Evolutionary conservation across 805 yeast genomes (phyloP), one percentile per base, ranked within the genome.

Genomic region (Candida sanyiensis): DNA sequence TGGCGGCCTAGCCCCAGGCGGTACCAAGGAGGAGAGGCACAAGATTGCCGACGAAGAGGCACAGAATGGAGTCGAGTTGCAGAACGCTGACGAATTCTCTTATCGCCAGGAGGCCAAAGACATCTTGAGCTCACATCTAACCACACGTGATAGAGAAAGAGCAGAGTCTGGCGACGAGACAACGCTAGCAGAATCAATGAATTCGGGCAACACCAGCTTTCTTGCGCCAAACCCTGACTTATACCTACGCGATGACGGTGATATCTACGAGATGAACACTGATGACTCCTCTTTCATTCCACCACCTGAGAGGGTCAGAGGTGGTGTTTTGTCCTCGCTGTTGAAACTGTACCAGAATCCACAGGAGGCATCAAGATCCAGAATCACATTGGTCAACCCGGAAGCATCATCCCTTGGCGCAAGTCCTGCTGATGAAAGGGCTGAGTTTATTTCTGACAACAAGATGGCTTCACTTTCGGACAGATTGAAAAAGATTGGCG

Each of bases 311-410:
- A 73, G 72, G 38, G 89, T 86, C 10, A 82, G 82, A 49, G 88
- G 88, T 19, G 96, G 97, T 59, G 90, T 88, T 13, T 68, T 88
- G 21, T 84, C 95, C 0, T 77, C 90, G 2, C 67, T 88, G 45
- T 66, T 88, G 46, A 72, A 78, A 44, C 65, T 88, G 34, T 87
- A 88, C 54, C 81, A 77, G 45, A 65, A 69, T 51, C 70, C 55
- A 28, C 32, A 26, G 3, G 56, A 50, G 19, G 49, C 48, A 2
- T 45, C 56, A 5, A 50, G 51, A 24, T 54, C 59, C 7, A 46
- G 46, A 30, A 24, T 46, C 28, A 39, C 45, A 9, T 30, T 55
- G 9, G 37, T 33, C 6, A 43, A 38, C 5, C 37, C 43, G n/a
- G 52, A 41, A 3, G 29, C 29, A 15, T 21, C n/a, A 3, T 54